phyloP scores from a whole-genome alignment of 2,329 filamentous ascomycete genomes.

The Penicillium psychrosexuale region DNA sequence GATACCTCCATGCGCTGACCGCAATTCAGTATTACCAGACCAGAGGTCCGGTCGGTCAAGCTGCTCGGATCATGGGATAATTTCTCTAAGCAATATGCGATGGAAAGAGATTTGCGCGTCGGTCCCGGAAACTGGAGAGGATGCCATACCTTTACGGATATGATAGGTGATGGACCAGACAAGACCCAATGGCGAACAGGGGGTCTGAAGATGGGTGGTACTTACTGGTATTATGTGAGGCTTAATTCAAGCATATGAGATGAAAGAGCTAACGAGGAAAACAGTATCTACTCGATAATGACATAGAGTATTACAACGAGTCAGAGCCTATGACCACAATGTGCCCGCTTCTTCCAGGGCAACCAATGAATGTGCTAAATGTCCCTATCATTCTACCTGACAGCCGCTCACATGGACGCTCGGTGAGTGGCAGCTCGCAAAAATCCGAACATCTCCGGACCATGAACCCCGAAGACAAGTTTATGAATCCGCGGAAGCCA shows the following conservation, averaged over 20 bases:
- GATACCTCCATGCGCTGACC: constrained; percentile 10
- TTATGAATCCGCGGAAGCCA: constrained; percentile 63
- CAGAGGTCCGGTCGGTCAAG: constrained; percentile 60
- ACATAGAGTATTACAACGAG: constrained; percentile 72
- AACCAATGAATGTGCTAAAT: constrained; percentile 78
- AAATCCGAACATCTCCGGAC: constrained; percentile 61
- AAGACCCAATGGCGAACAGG: constrained; percentile 62
- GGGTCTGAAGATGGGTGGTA: constrained; percentile 85
- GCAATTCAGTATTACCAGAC: constrained; percentile 33
- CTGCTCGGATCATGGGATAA: constrained; percentile 95
- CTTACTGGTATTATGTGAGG: constrained; percentile 89
- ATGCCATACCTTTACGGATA: constrained; percentile 81
- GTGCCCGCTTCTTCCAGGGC: constrained; percentile 84
- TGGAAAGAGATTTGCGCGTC: constrained; percentile 75
- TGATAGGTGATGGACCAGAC: constrained; percentile 72
- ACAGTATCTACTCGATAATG: constrained; percentile 79
- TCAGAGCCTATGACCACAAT: constrained; percentile 68
- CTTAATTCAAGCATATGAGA: constrained; percentile 1
- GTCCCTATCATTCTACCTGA: constrained; percentile 67
- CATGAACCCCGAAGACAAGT: constrained; percentile 75
- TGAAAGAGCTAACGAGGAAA: constrained; percentile 23
- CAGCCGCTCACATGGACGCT: constrained; percentile 53
- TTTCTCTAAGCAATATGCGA: constrained; percentile 72
- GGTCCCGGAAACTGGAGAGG: constrained; percentile 78
- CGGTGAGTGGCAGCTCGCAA: constrained; percentile 62